These are phyloP conservation scores for Fusarium sp. DNA, from an alignment of 2,329 filamentous ascomycete genomes.

Conservation along the genomic window DNA sequence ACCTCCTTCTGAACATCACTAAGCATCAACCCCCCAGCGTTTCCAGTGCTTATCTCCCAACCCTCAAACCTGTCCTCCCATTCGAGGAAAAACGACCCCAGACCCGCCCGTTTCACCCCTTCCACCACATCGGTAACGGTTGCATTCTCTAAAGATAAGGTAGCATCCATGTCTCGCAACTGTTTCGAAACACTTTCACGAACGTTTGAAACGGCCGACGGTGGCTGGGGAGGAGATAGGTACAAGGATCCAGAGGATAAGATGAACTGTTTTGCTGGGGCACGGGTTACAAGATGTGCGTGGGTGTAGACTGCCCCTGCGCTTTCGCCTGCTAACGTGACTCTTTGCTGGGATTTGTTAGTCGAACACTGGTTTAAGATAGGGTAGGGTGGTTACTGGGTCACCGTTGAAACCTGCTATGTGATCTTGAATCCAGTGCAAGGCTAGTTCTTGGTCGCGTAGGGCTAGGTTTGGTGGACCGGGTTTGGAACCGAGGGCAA, in stretches of 20 bases:
- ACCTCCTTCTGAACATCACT: constrained; percentile 14
- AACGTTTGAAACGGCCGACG: background rate
- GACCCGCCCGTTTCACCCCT: background rate
- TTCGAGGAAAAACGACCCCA: constrained; percentile 18
- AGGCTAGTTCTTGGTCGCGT: constrained; percentile 49
- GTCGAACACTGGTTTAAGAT: fast-evolving
- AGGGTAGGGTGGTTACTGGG: constrained; percentile 14
- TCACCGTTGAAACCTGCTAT: constrained; percentile 45
- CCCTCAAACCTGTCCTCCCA: constrained; percentile 2
- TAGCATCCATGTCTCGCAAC: constrained; percentile 39
- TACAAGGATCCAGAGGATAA: constrained; percentile 56
- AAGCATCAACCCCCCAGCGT: background rate
- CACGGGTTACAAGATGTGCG: constrained; percentile 53
- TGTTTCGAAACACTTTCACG: background rate
- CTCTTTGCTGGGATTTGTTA: constrained; percentile 44
- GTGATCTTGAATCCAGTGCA: constrained; percentile 48
- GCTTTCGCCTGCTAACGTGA: constrained; percentile 59
- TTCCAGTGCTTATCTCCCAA: constrained; percentile 1
- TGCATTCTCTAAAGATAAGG: background rate
- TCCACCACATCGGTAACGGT: background rate
- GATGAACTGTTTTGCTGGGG: constrained; percentile 46
- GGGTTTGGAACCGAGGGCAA: constrained; percentile 56
- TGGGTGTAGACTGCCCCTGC: constrained; percentile 59
- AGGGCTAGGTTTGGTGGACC: constrained; percentile 52
- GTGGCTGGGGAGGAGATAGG: constrained; percentile 55